Percentiles rank a stretch among this genome's conserved stretches.
phyloP scores from a whole-genome alignment of 1,284 basidiomycete species.

The Irpex rosettiformis region DNA sequence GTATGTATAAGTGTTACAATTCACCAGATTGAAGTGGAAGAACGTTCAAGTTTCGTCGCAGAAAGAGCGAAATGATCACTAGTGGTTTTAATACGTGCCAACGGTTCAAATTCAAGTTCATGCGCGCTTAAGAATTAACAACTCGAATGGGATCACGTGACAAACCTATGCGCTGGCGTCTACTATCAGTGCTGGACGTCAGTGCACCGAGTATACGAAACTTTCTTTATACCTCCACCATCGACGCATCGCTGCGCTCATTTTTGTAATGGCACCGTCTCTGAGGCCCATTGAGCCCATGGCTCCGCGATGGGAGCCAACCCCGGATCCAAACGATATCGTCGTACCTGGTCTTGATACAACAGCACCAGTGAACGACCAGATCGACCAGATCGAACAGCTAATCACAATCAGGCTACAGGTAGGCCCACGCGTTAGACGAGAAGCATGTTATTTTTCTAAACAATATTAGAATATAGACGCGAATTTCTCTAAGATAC shows the following conservation, averaged over 20 bases:
- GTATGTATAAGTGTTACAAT: too few relatives aligned
- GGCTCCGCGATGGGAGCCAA: conserved; percentile 58
- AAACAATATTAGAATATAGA: conserved; percentile 73
- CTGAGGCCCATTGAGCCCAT: conserved; percentile 28
- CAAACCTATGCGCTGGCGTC: too few relatives aligned
- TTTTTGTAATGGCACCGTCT: conserved; percentile 8
- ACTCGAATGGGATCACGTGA: too few relatives aligned
- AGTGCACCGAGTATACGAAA: too few relatives aligned
- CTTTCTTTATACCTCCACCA: neutral
- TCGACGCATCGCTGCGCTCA: neutral
- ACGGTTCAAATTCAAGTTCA: too few relatives aligned
- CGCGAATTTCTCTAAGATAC: conserved; percentile 88
- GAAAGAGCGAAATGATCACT: too few relatives aligned
- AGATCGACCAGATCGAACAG: conserved; percentile 95
- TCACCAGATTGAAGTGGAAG: too few relatives aligned
- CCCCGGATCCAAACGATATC: conserved; percentile 58
- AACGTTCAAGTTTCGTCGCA: too few relatives aligned
- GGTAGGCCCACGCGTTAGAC: conserved; percentile 35
- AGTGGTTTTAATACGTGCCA: too few relatives aligned
- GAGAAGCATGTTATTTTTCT: conserved; percentile 3
- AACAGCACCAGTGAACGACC: conserved; percentile 70
- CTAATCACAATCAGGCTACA: conserved; percentile 87
- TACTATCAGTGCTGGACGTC: too few relatives aligned
- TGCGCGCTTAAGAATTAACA: too few relatives aligned
- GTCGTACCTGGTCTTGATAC: conserved; percentile 75